Conservation (phyloP, 352 stramenopile species). For the Pythium chondricola region DNA sequence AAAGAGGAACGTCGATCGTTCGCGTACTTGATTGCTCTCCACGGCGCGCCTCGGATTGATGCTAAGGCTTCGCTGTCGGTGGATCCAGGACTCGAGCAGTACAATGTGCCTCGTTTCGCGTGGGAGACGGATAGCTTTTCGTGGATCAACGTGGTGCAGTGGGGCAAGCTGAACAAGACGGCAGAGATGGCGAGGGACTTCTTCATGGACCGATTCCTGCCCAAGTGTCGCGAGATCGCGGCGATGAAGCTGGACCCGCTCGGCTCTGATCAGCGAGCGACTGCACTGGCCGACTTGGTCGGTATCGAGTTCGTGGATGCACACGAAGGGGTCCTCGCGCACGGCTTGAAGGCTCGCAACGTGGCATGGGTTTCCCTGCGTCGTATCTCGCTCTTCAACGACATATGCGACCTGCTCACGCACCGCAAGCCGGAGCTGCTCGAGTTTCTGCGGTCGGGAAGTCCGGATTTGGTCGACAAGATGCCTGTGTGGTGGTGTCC, state of each 20-base stretch:
- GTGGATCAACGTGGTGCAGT: constrained; percentile 79
- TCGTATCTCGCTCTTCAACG: constrained; percentile 62
- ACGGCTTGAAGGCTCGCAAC: constrained; percentile 82
- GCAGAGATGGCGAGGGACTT: constrained; percentile 47
- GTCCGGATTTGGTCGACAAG: constrained; percentile 42
- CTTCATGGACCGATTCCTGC: constrained; percentile 68
- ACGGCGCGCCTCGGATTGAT: constrained; percentile 71
- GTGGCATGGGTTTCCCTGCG: constrained; percentile 79
- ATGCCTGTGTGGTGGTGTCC: constrained; percentile 89
- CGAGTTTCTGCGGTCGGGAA: constrained; percentile 51
- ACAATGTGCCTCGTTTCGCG: constrained; percentile 37
- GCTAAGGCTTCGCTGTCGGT: constrained; percentile 33
- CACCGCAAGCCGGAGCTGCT: constrained; percentile 31
- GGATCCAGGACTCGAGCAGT: constrained; percentile 10
- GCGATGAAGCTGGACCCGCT: constrained; percentile 76
- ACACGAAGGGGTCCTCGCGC: constrained; percentile 72
- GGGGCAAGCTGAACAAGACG: constrained; percentile 82
- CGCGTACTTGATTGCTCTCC: constrained; percentile 66
- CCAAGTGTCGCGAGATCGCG: constrained; percentile 71
- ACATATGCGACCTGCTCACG: constrained; percentile 60
- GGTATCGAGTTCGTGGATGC: constrained; percentile 85
- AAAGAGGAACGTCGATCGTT: constrained; percentile 81
- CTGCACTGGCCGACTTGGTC: constrained; percentile 68
- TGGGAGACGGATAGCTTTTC: constrained; percentile 80
- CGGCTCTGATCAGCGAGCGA: constrained; percentile 63